phyloP scores from a whole-genome alignment of 164 flowering plant species.

The Umbilicus rupestris region DNA sequence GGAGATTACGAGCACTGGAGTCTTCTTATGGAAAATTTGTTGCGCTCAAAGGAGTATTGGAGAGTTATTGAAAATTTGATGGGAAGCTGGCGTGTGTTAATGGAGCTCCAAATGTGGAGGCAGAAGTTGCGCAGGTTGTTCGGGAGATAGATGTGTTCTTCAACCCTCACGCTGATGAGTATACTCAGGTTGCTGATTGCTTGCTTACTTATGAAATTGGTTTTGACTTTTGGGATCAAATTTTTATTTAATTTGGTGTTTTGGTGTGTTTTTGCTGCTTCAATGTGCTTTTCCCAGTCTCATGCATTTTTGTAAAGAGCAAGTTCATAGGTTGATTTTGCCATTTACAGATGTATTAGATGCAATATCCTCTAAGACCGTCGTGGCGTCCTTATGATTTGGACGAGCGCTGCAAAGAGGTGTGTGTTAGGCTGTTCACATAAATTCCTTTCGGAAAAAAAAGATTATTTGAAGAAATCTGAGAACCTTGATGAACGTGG shows the following conservation, averaged over 20 bases:
- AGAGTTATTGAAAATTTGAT: no score
- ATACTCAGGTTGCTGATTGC: conserved; percentile 49
- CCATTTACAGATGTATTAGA: conserved; percentile 46
- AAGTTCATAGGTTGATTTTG: neutral
- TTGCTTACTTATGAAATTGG: no score
- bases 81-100: conserved; percentile 3
- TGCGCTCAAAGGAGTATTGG: no score
- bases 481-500: no score
- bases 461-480: no score
- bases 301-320: no score
- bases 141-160: conserved; percentile 66
- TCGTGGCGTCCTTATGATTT: conserved; percentile 86
- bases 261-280: neutral
- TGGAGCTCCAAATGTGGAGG: conserved; percentile 16
- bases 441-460: neutral
- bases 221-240: no score
- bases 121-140: conserved; percentile 29
- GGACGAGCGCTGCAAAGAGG: conserved; percentile 70
- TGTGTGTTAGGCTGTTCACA: conserved; percentile 12
- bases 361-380: conserved; percentile 84
- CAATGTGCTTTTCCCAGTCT: neutral
- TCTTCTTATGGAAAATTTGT: no score
- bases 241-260: no score
- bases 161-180: conserved; percentile 28
- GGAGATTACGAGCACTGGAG: no score